A percentile compares a stretch with the other conserved stretches of the same genome.
Evolutionary conservation across 139 green algal genomes (phyloP).

Genomic region (Astrephomene gubernaculifera): DNA sequence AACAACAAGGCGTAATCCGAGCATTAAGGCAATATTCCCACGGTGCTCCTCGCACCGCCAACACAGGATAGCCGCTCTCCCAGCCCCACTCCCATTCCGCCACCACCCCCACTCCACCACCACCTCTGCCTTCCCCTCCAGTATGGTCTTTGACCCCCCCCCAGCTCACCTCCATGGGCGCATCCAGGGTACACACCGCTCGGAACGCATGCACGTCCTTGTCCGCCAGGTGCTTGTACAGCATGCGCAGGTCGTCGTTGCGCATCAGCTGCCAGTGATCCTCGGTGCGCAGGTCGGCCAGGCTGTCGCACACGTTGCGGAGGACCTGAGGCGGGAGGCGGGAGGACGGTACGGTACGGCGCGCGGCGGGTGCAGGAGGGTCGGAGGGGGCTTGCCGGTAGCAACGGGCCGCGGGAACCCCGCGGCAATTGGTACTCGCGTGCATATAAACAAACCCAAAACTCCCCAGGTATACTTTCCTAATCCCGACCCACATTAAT

Average conservation of each 20-base stretch:
- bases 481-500: too few relatives aligned
- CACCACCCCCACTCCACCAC: neutral
- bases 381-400: neutral
- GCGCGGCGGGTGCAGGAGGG: neutral
- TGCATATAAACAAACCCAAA: too few relatives aligned
- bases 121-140: neutral
- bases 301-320: neutral
- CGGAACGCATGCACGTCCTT: constrained; percentile 50
- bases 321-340: neutral
- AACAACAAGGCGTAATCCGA: too few relatives aligned
- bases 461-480: too few relatives aligned
- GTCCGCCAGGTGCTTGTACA: constrained; percentile 34
- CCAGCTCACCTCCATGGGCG: constrained; percentile 45
- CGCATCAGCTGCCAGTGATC: constrained; percentile 34
- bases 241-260: constrained; percentile 36
- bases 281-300: constrained; percentile 1
- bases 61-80: too few relatives aligned
- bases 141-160: too few relatives aligned
- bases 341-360: neutral
- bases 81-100: neutral
- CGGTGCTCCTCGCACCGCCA: too few relatives aligned
- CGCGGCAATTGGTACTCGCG: too few relatives aligned
- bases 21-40: too few relatives aligned
- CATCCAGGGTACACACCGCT: constrained; percentile 34
- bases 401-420: neutral